Evolutionary conservation across 2,329 filamentous ascomycete genomes (phyloP), one percentile per base, ranked within the genome.

Genomic region (Dothistroma pini): DNA sequence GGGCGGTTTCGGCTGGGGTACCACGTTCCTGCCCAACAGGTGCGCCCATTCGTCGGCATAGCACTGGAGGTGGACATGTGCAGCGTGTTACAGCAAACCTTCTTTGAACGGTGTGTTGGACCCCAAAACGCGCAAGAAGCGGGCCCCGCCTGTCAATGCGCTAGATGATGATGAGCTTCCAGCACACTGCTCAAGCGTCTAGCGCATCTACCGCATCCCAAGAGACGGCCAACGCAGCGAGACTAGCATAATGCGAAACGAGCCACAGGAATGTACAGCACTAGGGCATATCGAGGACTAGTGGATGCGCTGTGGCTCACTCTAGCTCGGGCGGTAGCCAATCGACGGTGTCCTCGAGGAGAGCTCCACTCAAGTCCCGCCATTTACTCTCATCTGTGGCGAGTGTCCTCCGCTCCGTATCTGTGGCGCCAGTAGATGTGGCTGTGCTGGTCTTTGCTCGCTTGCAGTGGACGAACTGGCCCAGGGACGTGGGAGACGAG

Each of bases 231-330:
- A 52, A 54, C 60, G 50, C 44, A 57, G 58, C 54, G 56, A 52
- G 41, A 54, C 63, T 59, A 62, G 59, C 61, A 64, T 56, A 54
- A 54, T 56, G 63, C 63, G 65, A 62, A 66, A 61, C 59, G 60
- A 65, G 64, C 63, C 63, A 65, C 63, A 65, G 58, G 54, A 54
- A 31, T 31, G 49, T 48, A 51, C 16, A 49, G 48, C 19, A 34
- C 54, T 52, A 57, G 54, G 31, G 49, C 32, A 4, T 21, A 32
- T 57, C 41, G 29, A 57, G 41, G 22, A 21, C 34, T 59, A 59
- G 57, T 49, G 35, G 14, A 29, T 50, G 44, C 47, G 55, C 47
- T 57, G 55, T 50, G 57, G 57, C 57, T 53, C 51, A 53, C 51
- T 29, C 38, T 53, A 53, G 31, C 51, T 34, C 51, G 51, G 51